These are phyloP conservation scores for Aspergillus vadensis DNA, from an alignment of 2,329 filamentous ascomycete species.

Conservation along the genomic window DNA sequence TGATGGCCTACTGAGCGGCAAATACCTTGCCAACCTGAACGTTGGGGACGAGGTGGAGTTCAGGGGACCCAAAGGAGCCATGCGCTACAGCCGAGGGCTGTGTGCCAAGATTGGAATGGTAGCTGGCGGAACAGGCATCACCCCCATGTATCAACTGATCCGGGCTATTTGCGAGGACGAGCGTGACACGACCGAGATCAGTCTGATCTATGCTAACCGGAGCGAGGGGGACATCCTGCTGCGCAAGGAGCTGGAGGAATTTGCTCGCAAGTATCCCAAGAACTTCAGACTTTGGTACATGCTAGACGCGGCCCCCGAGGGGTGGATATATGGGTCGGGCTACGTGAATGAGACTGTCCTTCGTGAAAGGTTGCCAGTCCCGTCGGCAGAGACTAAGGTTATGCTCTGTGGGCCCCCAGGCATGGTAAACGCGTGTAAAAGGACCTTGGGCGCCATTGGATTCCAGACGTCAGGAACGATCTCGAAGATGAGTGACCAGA, in stretches of 20 bases:
- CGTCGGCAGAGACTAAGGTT: slow-evolving; percentile 53
- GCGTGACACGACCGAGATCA: slow-evolving; percentile 58
- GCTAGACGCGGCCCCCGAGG: slow-evolving; percentile 50
- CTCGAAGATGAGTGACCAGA: slow-evolving; percentile 57
- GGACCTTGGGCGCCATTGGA: slow-evolving; percentile 51
- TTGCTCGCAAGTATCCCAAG: slow-evolving; percentile 52
- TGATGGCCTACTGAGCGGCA: slow-evolving; percentile 34
- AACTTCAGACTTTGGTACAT: slow-evolving; percentile 62
- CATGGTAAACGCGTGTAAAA: slow-evolving; percentile 62
- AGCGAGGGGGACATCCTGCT: slow-evolving; percentile 63
- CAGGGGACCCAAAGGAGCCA: slow-evolving; percentile 41
- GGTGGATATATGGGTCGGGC: slow-evolving; percentile 54
- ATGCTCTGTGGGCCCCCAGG: slow-evolving; percentile 64
- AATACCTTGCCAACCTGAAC: slow-evolving; percentile 32
- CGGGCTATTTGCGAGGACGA: slow-evolving; percentile 64
- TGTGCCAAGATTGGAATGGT: slow-evolving; percentile 41
- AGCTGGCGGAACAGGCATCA: slow-evolving; percentile 44
- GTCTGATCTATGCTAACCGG: slow-evolving; percentile 62
- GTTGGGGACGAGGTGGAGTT: slow-evolving; percentile 37
- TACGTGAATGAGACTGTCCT: slow-evolving; percentile 57
- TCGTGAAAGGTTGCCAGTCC: slow-evolving; percentile 50
- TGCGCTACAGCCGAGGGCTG: slow-evolving; percentile 33
- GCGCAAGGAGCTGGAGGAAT: slow-evolving; percentile 57
- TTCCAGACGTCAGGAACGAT: slow-evolving; percentile 55
- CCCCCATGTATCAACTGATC: slow-evolving; percentile 64